Conservation (phyloP, 1,284 basidiomycete genomes). For the Ceratobasidium sp. region DNA sequence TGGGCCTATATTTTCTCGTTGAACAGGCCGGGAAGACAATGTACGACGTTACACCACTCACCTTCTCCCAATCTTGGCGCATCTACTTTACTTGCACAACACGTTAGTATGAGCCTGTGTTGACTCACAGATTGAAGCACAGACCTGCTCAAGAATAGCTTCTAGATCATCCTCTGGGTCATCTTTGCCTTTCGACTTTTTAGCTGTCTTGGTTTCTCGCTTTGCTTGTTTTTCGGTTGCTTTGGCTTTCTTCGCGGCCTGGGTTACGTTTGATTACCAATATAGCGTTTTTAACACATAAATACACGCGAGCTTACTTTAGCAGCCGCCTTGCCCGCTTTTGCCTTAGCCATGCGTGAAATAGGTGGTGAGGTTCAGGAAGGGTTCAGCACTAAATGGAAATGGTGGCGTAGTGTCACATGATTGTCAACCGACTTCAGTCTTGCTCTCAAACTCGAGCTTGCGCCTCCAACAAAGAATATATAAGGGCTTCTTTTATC, state of each 20-base stretch:
- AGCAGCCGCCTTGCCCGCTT: conserved; percentile 56
- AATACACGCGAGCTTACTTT: not conserved
- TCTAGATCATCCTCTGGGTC: conserved; percentile 75
- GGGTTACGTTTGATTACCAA: conserved; percentile 44
- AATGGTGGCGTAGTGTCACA: not conserved
- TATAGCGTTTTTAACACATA: not conserved
- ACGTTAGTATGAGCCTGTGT: conserved; percentile 40
- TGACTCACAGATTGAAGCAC: conserved; percentile 27
- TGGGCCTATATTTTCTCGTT: conserved; percentile 55
- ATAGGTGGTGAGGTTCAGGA: not conserved
- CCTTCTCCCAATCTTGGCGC: conserved; percentile 70
- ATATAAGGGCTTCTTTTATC: not conserved
- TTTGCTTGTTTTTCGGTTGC: conserved; percentile 69
- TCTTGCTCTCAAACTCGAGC: too few species aligned
- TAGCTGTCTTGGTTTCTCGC: conserved; percentile 70
- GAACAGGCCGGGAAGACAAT: not conserved
- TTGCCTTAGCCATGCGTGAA: conserved; percentile 43
- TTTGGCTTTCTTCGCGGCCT: conserved; percentile 76
- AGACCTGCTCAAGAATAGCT: conserved; percentile 76
- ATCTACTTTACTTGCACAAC: conserved; percentile 57
- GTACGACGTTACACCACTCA: not conserved
- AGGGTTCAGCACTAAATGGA: not conserved
- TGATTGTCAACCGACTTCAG: not conserved
- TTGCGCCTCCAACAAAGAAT: not conserved
- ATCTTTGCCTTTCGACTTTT: conserved; percentile 53